Percentiles rank a stretch among this genome's conserved stretches.
phyloP scores from a whole-genome alignment of 768 basidiomycete genomes.

The Lactarius pseudohatsudake region DNA sequence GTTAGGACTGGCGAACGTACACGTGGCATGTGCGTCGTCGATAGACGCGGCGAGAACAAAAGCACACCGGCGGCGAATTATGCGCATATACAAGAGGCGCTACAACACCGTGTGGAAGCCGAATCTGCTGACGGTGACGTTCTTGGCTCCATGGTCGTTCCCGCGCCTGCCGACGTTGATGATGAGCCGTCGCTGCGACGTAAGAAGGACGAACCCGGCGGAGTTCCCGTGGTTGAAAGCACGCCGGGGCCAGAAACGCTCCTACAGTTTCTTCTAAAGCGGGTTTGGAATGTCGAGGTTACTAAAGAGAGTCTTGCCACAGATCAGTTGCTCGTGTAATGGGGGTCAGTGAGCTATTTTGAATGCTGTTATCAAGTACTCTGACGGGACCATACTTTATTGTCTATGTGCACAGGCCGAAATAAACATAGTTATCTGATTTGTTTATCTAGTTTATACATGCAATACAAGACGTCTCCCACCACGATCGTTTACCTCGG shows the following conservation, averaged over 20 bases:
- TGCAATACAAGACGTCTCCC: too few relatives aligned
- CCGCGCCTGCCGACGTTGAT: constrained; percentile 56
- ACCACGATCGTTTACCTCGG: too few relatives aligned
- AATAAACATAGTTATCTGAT: too few relatives aligned
- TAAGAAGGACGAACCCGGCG: constrained; percentile 19
- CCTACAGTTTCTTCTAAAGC: constrained; percentile 46
- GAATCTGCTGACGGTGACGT: constrained; percentile 30
- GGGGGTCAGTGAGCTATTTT: background rate
- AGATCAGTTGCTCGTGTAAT: constrained; percentile 11
- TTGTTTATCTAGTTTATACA: too few relatives aligned
- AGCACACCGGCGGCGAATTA: constrained; percentile 68
- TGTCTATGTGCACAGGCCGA: background rate
- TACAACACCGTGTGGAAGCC: constrained; percentile 40
- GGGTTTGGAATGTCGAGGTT: constrained; percentile 52
- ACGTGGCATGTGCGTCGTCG: constrained; percentile 84
- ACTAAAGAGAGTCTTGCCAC: constrained; percentile 5
- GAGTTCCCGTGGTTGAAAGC: constrained; percentile 43
- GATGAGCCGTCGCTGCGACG: constrained; percentile 7
- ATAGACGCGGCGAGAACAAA: constrained; percentile 68
- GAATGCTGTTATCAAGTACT: background rate
- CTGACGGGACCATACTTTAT: background rate
- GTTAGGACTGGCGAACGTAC: constrained; percentile 73
- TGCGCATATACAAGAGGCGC: constrained; percentile 55
- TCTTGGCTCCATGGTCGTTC: constrained; percentile 45
- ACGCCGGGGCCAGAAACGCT: constrained; percentile 65